Evolutionary conservation across 2,329 filamentous ascomycete genomes (phyloP).

Genomic region (Talaromyces sp.): DNA sequence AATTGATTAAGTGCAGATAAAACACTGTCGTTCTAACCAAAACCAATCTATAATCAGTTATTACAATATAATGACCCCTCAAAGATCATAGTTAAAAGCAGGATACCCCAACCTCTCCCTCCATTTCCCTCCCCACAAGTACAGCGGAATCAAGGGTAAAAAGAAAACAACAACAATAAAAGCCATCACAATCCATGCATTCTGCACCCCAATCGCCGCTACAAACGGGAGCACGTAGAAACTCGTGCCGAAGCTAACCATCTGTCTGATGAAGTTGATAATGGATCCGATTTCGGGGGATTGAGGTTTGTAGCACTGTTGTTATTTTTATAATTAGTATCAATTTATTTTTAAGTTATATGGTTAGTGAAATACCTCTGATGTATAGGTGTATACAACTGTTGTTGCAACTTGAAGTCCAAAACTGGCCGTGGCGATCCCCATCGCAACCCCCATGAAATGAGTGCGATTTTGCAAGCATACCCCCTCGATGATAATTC

Average conservation of each 20-base stretch:
- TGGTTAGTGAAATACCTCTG: neutral
- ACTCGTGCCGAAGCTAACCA: neutral
- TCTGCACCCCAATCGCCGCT: neutral
- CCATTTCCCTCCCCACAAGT: neutral
- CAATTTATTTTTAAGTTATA: neutral
- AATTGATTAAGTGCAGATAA: neutral
- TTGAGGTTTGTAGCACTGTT: constrained; percentile 19
- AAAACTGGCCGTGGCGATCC: constrained; percentile 47
- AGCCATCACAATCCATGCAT: constrained; percentile 1
- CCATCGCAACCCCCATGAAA: constrained; percentile 49
- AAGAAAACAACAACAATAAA: neutral
- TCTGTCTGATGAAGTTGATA: neutral
- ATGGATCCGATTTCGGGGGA: constrained; percentile 14
- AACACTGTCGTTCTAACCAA: neutral
- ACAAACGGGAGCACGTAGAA: constrained; percentile 3
- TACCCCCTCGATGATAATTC: constrained; percentile 19
- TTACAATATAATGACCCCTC: neutral
- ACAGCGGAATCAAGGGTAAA: neutral
- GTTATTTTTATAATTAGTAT: neutral
- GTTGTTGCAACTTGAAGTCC: constrained; percentile 27
- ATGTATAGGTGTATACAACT: constrained; percentile 14
- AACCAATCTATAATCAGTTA: neutral
- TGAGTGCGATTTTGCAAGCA: constrained; percentile 15
- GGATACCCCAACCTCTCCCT: neutral
- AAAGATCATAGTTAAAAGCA: neutral